A percentile compares a stretch with the other conserved stretches of the same genome.
Evolutionary conservation across 2,329 filamentous ascomycete genomes (phyloP).

Genomic region (Cadophora sp.): DNA sequence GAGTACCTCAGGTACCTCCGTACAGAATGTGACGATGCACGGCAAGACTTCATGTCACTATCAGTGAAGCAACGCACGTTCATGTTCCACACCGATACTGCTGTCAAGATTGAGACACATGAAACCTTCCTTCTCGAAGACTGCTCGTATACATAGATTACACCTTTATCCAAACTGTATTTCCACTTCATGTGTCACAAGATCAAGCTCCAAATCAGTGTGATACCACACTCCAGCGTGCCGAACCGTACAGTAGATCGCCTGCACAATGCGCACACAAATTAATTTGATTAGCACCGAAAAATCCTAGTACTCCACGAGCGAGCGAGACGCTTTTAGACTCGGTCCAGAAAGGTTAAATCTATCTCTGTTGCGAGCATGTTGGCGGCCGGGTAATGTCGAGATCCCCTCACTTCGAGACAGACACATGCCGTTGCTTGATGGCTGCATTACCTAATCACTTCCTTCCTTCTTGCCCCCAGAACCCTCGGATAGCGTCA

Average conservation of each 20-base stretch:
- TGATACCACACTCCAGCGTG: background rate
- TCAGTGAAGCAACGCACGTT: background rate
- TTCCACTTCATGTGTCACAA: background rate
- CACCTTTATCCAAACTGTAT: background rate
- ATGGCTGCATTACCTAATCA: background rate
- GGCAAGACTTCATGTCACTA: background rate
- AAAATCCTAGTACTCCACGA: background rate
- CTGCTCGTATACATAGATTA: background rate
- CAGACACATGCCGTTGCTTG: background rate
- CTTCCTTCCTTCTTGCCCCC: background rate
- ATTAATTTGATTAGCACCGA: background rate
- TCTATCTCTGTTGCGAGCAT: background rate
- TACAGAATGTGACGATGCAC: slow-evolving; percentile 1
- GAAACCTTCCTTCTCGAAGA: background rate
- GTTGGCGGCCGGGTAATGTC: slow-evolving; percentile 8
- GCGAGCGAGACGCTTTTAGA: slow-evolving; percentile 8
- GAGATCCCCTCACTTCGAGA: slow-evolving; percentile 5
- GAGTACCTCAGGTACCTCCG: too few species aligned
- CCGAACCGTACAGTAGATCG: slow-evolving; percentile 1
- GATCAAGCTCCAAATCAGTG: slow-evolving; percentile 3
- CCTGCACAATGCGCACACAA: background rate
- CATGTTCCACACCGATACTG: slow-evolving; percentile 1
- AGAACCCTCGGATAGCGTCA: background rate
- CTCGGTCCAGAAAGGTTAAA: background rate
- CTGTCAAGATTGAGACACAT: background rate